Percentiles rank a stretch among this genome's conserved stretches.
Conservation (phyloP, 352 stramenopile species). For the Phytophthora capsici region DNA sequence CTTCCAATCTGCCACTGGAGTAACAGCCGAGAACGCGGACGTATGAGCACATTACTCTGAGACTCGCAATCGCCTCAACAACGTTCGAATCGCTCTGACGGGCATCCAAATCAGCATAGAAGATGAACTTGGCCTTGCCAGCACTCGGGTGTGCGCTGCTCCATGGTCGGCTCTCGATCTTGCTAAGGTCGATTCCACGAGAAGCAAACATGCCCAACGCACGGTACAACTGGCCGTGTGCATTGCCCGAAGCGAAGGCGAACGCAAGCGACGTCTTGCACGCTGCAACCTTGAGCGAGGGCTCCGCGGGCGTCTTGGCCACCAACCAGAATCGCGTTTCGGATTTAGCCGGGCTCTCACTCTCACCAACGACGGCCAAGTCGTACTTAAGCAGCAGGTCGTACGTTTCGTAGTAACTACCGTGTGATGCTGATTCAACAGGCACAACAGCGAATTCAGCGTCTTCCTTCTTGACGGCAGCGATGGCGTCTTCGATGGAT, state of each 20-base stretch:
- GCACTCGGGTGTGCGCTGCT: slow-evolving; percentile 12
- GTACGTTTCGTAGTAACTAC: slow-evolving; percentile 97
- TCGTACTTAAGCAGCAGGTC: slow-evolving; percentile 78
- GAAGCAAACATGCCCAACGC: slow-evolving; percentile 69
- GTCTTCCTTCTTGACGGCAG: slow-evolving; percentile 75
- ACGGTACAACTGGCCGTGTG: slow-evolving; percentile 65
- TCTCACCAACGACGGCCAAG: slow-evolving; percentile 72
- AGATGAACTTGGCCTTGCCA: slow-evolving; percentile 67
- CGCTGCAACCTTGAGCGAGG: slow-evolving; percentile 21
- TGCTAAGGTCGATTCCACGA: slow-evolving; percentile 66
- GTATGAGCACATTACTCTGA: slow-evolving; percentile 82
- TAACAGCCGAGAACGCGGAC: slow-evolving; percentile 88
- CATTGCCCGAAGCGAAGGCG: slow-evolving; percentile 70
- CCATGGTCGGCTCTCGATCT: slow-evolving; percentile 79
- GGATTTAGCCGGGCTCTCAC: slow-evolving; percentile 31
- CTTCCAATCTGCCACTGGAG: slow-evolving; percentile 42
- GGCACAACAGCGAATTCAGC: slow-evolving; percentile 94
- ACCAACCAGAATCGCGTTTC: slow-evolving; percentile 92
- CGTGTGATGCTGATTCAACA: slow-evolving; percentile 95
- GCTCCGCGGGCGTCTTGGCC: slow-evolving; percentile 49
- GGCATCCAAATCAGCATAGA: slow-evolving; percentile 74
- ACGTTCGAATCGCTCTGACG: slow-evolving; percentile 65
- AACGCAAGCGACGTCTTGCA: slow-evolving; percentile 82
- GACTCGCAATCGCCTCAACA: slow-evolving; percentile 75
- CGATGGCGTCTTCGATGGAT: slow-evolving; percentile 56